Evolutionary conservation across 2,329 filamentous ascomycete genomes (phyloP), one percentile per base, ranked within the genome.

Genomic region (Eutypa lata): DNA sequence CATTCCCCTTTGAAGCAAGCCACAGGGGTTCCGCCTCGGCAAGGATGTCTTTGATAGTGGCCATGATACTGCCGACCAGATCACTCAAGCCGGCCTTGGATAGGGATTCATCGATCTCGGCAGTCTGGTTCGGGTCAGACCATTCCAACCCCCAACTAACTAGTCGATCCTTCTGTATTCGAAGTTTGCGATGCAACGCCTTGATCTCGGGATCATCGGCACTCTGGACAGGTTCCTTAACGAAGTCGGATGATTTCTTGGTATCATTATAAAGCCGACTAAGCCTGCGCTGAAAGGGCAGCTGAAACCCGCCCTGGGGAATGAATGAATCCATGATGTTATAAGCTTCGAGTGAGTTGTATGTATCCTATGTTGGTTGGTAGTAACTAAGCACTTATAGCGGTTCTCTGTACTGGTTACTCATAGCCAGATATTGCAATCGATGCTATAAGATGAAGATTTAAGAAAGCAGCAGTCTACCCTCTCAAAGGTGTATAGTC

Each of bases 101-200:
- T 8, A 87, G 75, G 14, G 82, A 83, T 63, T 86, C 83, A 63
- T 87, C 84, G 57, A 92, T 91, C 68, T 89, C 84, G 62, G 83
- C 81, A 54, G 85, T 78, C 64, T 86, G 80, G 58, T 77, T 81
- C 16, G 86, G 84, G 67, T 91, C 88, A 52, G 85, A 89, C 89
- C 89, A 93, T 68, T 91, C 87, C 49, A 91, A 75, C 0, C 89
- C 89, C 89, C 89, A 93, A 55, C 84, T 87, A 53, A 90, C 84
- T 46, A 92, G 76, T 16, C 89, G 80, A 72, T 91, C 88, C 68
- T 90, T 90, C 63, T 92, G 89, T 60, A 91, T 91, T 57, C 87
- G 82, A 58, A 91, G 81, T 68, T 90, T 90, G 57, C 88, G 85
- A 67, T 91, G 87, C 31, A 92, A 74, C 16, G 81, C 79, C 63